These are phyloP conservation scores for Rhodotorula sphaerocarpa DNA, from an alignment of 768 basidiomycete species.

Conservation along the genomic window DNA sequence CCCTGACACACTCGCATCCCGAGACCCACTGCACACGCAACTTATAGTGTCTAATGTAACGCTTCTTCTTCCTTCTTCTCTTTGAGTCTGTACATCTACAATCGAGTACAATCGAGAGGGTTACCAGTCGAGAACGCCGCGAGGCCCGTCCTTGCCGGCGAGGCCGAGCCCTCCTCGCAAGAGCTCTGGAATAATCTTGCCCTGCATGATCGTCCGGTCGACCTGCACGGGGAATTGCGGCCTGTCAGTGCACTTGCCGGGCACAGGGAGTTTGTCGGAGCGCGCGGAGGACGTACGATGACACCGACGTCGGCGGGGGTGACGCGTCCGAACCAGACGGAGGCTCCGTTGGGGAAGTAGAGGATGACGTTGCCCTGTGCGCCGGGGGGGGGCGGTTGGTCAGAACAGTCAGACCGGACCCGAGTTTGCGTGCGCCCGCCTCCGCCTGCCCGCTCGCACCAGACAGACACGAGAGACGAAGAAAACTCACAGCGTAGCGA, in stretches of 20 bases:
- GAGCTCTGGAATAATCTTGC: slow-evolving; percentile 72
- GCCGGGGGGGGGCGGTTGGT: background rate
- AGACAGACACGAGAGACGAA: background rate
- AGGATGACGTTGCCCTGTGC: slow-evolving; percentile 30
- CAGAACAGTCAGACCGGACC: too few relatives aligned
- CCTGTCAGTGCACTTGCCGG: too few relatives aligned
- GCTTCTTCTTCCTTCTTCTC: too few relatives aligned
- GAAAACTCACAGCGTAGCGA: slow-evolving; percentile 55
- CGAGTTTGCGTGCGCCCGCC: too few relatives aligned
- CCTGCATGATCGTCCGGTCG: slow-evolving; percentile 74
- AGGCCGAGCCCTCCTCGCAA: slow-evolving; percentile 81
- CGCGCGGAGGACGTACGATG: slow-evolving; percentile 53
- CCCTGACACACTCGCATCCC: too few relatives aligned
- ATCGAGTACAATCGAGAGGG: too few relatives aligned
- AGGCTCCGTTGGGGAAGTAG: slow-evolving; percentile 46
- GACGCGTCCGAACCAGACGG: slow-evolving; percentile 90
- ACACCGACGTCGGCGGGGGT: slow-evolving; percentile 79
- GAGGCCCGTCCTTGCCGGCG: slow-evolving; percentile 28
- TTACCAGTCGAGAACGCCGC: slow-evolving; percentile 41
- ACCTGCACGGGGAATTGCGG: slow-evolving; percentile 39
- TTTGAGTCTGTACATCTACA: background rate
- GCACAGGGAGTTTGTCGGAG: too few relatives aligned
- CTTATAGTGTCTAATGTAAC: background rate
- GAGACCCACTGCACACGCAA: too few relatives aligned
- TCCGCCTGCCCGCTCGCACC: too few relatives aligned